Base-by-base conservation (phyloP, 306 rosid species). In the Trichosanthes cucumerina region DNA sequence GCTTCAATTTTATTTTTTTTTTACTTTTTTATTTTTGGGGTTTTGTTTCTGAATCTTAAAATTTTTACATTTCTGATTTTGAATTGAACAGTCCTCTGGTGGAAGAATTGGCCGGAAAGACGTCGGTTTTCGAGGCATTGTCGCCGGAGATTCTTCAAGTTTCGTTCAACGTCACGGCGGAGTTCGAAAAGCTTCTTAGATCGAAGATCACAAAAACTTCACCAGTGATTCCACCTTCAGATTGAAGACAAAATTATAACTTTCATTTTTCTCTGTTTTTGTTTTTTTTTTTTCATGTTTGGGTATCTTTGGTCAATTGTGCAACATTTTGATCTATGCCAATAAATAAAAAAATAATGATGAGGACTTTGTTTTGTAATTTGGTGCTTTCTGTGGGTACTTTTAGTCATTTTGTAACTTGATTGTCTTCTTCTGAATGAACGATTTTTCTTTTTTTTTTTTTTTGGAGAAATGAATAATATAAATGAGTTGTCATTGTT, bases 91-190 rank as follows among this genome's bases (percentile, higher is more conserved):
- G 97, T 82, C 93, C 92, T 47, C 59, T 73, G 26, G 58, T 86
- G 44, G 84, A 81, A 82, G 92, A 90, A 52, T 18, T 92, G 6
- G 87, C 81, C 14, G 89, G 92, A 1, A 82, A 38, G 15, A 9
- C 57, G 69, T 89, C 93, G 6, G 75, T 80, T 0, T 85, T 84
- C 87, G 77, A 68, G 0, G 87, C 86, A 4, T 65, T 90, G 18
- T 86, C 96, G 16, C 82, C 92, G 3, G 53, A 49, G 16, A 80
- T 84, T 71, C 63, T 77, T 52, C 75, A 85, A 76, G 85, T 78
- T 47, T 74, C 96, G 57, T 87, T 89, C 0, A 77, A 86, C 9
- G 86, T 86, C 49, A 85, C 81, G 57, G 31, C 86, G 3, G 85
- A 88, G 1, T 89, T 90, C 68, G 82, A 72, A 33, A 23, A 84